Conservation (phyloP, 805 yeast genomes). For the Kodamaea restingae region DNA sequence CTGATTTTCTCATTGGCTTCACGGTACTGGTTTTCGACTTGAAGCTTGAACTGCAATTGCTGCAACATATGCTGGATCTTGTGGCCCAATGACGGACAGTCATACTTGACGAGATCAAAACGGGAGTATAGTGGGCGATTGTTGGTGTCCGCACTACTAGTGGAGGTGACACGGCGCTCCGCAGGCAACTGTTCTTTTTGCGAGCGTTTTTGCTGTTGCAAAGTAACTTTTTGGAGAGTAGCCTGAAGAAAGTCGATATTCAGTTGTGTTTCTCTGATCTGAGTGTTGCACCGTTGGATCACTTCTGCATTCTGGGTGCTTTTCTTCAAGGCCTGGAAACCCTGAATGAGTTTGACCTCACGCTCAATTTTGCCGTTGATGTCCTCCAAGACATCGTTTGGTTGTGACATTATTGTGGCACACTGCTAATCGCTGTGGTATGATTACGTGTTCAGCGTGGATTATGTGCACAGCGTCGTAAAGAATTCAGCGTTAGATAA, state of each 20-base stretch:
- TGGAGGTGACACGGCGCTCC: conserved; percentile 6
- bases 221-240: conserved; percentile 58
- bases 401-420: conserved; percentile 9
- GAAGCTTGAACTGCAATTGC: conserved; percentile 87
- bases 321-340: conserved; percentile 76
- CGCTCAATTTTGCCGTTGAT: conserved; percentile 83
- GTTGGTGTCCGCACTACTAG: conserved; percentile 8
- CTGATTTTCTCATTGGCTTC: conserved; percentile 89
- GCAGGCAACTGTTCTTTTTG: conserved; percentile 3
- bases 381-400: conserved; percentile 48
- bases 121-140: conserved; percentile 46
- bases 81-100: conserved; percentile 92
- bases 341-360: conserved; percentile 81
- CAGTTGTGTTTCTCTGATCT: conserved; percentile 85
- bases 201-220: conserved; percentile 15
- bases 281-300: conserved; percentile 85
- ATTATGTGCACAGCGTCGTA: not conserved
- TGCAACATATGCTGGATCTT: conserved; percentile 94
- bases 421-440: not conserved
- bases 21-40: conserved; percentile 89
- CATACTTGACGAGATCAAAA: conserved; percentile 82
- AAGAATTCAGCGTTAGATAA: not conserved
- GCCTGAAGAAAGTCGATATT: conserved; percentile 86
- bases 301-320: conserved; percentile 77
- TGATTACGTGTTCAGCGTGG: no score